phyloP scores from a whole-genome alignment of 2,329 filamentous ascomycete genomes.

The Gyromitra esculenta region DNA sequence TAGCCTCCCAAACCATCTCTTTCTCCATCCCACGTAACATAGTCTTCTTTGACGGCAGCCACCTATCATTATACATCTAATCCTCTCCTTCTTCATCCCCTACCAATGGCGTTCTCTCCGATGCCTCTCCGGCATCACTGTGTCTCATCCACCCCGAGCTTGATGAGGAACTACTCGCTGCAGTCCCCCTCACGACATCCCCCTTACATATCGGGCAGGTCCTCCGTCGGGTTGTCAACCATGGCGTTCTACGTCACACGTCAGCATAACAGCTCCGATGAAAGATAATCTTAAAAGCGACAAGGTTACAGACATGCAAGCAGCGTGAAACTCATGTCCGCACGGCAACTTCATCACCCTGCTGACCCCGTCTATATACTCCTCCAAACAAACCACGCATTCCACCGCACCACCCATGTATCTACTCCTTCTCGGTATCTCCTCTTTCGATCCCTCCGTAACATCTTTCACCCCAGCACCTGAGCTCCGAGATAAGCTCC shows the following conservation, averaged over 20 bases:
- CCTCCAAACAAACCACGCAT: constrained; percentile 95
- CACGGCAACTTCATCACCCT: constrained; percentile 96
- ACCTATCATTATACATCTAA: constrained; percentile 25
- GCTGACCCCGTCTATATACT: constrained; percentile 93
- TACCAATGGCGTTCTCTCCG: constrained; percentile 47
- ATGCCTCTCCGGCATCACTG: constrained; percentile 42
- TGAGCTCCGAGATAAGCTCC: neutral
- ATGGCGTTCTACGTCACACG: constrained; percentile 77
- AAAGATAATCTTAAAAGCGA: neutral
- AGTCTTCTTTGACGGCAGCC: neutral
- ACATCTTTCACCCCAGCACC: neutral
- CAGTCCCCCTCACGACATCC: constrained; percentile 75
- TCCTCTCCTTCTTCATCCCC: constrained; percentile 38
- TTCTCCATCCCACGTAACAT: neutral
- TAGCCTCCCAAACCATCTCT: constrained; percentile 10
- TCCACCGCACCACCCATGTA: constrained; percentile 67
- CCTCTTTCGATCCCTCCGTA: constrained; percentile 14
- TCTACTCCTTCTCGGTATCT: constrained; percentile 31
- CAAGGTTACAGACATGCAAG: constrained; percentile 86
- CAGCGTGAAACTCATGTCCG: constrained; percentile 95
- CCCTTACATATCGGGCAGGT: constrained; percentile 99
- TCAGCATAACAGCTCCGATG: constrained; percentile 2
- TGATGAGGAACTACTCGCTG: constrained; percentile 34
- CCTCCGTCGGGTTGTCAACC: constrained; percentile 91
- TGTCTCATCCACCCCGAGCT: constrained; percentile 38